Percentiles rank a stretch among this genome's conserved stretches.
phyloP scores from a whole-genome alignment of 2,329 filamentous ascomycete genomes.

The Ophiostoma perfectum region DNA sequence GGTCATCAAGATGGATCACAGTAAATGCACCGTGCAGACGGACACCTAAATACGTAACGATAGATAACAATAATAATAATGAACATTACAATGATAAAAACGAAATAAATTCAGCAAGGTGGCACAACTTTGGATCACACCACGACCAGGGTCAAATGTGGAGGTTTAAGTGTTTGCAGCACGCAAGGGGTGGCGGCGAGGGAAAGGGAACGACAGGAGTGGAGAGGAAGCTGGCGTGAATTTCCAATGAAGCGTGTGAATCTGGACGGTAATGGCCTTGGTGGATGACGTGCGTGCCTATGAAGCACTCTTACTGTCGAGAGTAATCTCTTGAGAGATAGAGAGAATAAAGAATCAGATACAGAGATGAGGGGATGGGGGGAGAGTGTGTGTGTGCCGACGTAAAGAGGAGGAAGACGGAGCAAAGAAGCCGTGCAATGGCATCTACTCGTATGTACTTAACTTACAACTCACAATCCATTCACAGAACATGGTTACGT shows the following conservation, averaged over 20 bases:
- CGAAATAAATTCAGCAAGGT: background rate
- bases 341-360: too few species aligned
- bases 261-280: background rate
- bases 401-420: too few species aligned
- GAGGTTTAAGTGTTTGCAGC: slow-evolving; percentile 13
- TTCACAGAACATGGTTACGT: background rate
- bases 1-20: too few species aligned
- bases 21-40: background rate
- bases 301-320: too few species aligned
- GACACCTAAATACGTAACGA: background rate
- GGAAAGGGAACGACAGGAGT: background rate
- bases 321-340: too few species aligned
- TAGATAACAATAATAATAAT: background rate
- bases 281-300: too few species aligned
- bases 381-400: too few species aligned
- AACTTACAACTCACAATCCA: too few species aligned
- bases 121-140: background rate
- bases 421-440: too few species aligned
- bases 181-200: background rate
- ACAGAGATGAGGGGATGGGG: too few species aligned
- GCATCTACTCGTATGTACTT: background rate
- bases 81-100: background rate
- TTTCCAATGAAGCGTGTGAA: background rate
- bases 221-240: background rate
- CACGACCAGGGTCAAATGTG: background rate